These are phyloP conservation scores for Senna tora DNA, from an alignment of 306 rosid genomes.

Conservation along the genomic window DNA sequence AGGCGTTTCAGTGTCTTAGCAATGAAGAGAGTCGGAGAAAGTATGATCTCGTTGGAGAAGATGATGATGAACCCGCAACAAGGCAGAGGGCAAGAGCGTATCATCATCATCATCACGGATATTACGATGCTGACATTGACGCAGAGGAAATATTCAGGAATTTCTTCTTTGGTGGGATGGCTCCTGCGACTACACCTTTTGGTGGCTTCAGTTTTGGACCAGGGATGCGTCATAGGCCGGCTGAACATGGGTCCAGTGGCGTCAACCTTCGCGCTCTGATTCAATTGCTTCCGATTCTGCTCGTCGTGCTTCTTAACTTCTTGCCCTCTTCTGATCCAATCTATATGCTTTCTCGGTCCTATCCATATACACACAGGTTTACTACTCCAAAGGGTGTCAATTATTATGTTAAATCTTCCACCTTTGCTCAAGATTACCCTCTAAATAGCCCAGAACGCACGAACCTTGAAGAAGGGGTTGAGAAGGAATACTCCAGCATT, in stretches of 20 bases:
- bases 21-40: slow-evolving; percentile 65
- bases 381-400: slow-evolving; percentile 74
- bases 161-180: slow-evolving; percentile 91
- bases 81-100: slow-evolving; percentile 52
- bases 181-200: slow-evolving; percentile 68
- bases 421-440: slow-evolving; percentile 72
- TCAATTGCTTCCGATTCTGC: slow-evolving; percentile 74
- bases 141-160: slow-evolving; percentile 90
- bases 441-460: slow-evolving; percentile 46
- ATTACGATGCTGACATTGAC: slow-evolving; percentile 74
- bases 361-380: slow-evolving; percentile 68
- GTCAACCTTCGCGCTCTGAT: slow-evolving; percentile 59
- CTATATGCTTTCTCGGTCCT: slow-evolving; percentile 55
- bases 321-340: slow-evolving; percentile 81
- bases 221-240: slow-evolving; percentile 65
- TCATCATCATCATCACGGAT: slow-evolving; percentile 57
- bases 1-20: slow-evolving; percentile 91
- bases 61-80: slow-evolving; percentile 66
- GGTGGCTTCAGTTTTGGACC: slow-evolving; percentile 79
- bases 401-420: slow-evolving; percentile 73
- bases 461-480: slow-evolving; percentile 58
- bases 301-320: slow-evolving; percentile 65
- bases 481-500: slow-evolving; percentile 72
- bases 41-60: slow-evolving; percentile 76
- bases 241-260: slow-evolving; percentile 68